These are phyloP conservation scores for Volvox africanus DNA, from an alignment of 139 green algal species.

Conservation along the genomic window DNA sequence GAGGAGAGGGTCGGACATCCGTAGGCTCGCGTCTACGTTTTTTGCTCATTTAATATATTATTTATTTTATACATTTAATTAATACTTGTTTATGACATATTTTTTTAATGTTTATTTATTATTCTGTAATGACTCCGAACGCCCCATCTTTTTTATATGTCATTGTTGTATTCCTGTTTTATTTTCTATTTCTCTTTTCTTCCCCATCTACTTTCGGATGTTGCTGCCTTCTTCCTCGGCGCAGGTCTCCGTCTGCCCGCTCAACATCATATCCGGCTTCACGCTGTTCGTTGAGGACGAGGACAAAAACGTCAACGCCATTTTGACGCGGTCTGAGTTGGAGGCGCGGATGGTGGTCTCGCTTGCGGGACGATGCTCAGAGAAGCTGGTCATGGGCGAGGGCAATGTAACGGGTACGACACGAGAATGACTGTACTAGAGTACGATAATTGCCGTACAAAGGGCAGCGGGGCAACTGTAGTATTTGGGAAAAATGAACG, in stretches of 20 bases:
- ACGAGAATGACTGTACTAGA: too few species aligned
- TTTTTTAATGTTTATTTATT: too few species aligned
- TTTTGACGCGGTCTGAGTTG: constrained; percentile 86
- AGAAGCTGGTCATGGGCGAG: constrained; percentile 89
- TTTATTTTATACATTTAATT: too few species aligned
- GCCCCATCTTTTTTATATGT: background rate
- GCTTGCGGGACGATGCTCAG: constrained; percentile 80
- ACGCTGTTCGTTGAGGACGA: constrained; percentile 76
- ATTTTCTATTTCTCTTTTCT: background rate
- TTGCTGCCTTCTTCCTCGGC: background rate
- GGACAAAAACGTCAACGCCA: constrained; percentile 55
- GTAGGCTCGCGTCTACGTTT: too few species aligned
- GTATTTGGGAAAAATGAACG: too few species aligned
- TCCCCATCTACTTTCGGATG: background rate
- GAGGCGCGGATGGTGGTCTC: constrained; percentile 81
- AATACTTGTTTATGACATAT: too few species aligned
- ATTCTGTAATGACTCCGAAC: background rate
- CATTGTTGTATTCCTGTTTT: background rate
- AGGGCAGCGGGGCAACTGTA: too few species aligned
- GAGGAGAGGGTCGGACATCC: too few species aligned
- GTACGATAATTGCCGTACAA: too few species aligned
- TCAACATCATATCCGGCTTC: constrained; percentile 65
- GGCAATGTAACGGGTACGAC: constrained; percentile 71
- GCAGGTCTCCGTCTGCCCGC: constrained; percentile 64
- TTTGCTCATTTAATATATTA: too few species aligned